Evolutionary conservation across 345 rosid genomes (phyloP).

Genomic region (Linum usitatissimum): DNA sequence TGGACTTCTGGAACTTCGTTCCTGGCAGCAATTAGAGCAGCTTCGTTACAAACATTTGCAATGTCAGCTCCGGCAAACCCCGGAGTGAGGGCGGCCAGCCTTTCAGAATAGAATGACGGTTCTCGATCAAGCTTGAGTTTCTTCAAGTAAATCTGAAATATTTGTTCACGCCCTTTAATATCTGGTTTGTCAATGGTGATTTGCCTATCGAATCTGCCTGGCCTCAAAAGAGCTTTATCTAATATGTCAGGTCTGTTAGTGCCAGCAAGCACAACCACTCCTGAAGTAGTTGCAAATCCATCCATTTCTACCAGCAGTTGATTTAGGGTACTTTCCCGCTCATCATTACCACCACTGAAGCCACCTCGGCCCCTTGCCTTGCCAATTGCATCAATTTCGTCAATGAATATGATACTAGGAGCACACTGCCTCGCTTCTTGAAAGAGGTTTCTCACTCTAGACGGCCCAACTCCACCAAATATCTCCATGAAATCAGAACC

Average conservation of each 20-base stretch:
- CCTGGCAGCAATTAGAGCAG: constrained; percentile 89
- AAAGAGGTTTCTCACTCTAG: constrained; percentile 88
- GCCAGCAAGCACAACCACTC: constrained; percentile 94
- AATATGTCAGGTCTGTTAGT: constrained; percentile 95
- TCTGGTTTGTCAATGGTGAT: constrained; percentile 84
- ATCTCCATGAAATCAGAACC: constrained; percentile 99
- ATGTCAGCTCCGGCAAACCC: constrained; percentile 98
- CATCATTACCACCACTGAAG: constrained; percentile 72
- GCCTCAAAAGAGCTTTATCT: constrained; percentile 82
- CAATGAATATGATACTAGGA: constrained; percentile 86
- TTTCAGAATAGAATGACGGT: constrained; percentile 68
- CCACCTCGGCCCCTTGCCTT: constrained; percentile 95
- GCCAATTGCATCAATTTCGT: constrained; percentile 96
- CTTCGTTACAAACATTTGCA: constrained; percentile 93
- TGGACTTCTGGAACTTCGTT: constrained; percentile 37
- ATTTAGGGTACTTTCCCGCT: constrained; percentile 92
- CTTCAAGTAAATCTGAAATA: constrained; percentile 67
- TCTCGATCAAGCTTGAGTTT: constrained; percentile 73
- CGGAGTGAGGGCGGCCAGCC: constrained; percentile 91
- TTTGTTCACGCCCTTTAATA: constrained; percentile 84
- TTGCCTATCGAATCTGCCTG: constrained; percentile 91
- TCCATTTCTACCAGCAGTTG: constrained; percentile 96
- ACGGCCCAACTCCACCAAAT: constrained; percentile 99
- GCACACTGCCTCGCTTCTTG: constrained; percentile 90
- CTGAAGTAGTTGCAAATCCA: constrained; percentile 90